Conservation (phyloP, 805 yeast species). For the Candida nemodendra region DNA sequence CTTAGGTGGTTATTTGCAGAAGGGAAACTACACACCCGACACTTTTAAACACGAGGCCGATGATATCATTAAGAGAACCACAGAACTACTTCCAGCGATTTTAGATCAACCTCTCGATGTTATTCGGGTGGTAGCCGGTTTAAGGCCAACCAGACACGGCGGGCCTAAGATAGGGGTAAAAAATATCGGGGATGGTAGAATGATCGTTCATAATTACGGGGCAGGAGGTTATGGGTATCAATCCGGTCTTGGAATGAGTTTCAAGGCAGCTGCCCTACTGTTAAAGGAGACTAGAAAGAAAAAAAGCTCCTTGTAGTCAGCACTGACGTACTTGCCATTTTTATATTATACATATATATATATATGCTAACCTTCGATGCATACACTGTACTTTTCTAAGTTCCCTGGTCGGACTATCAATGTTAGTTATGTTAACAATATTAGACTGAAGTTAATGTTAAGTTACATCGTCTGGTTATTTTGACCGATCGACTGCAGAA, state of each 20-base stretch:
- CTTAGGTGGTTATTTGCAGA: conserved; percentile 71
- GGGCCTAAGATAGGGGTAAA: conserved; percentile 69
- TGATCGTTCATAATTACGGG: conserved; percentile 69
- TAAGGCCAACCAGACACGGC: conserved; percentile 72
- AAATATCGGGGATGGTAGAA: conserved; percentile 39
- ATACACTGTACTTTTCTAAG: too few species aligned
- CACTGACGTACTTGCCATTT: too few species aligned
- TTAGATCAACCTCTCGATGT: conserved; percentile 45
- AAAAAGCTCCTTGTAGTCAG: too few species aligned
- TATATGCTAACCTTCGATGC: too few species aligned
- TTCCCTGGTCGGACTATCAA: too few species aligned
- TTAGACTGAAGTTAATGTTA: too few species aligned
- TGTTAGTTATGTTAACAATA: too few species aligned
- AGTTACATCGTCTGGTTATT: too few species aligned
- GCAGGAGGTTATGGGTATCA: conserved; percentile 65
- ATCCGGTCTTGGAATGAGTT: conserved; percentile 60
- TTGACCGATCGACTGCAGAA: too few species aligned
- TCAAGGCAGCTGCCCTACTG: conserved; percentile 41
- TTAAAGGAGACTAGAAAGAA: conserved; percentile 8
- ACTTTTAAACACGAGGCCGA: conserved; percentile 54
- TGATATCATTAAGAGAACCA: conserved; percentile 65
- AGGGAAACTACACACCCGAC: conserved; percentile 57
- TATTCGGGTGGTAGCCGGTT: conserved; percentile 63
- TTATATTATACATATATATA: too few species aligned
- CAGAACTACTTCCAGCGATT: conserved; percentile 49